These are phyloP conservation scores for Ustilago xerochloae DNA, from an alignment of 1,284 basidiomycete species.

Conservation along the genomic window DNA sequence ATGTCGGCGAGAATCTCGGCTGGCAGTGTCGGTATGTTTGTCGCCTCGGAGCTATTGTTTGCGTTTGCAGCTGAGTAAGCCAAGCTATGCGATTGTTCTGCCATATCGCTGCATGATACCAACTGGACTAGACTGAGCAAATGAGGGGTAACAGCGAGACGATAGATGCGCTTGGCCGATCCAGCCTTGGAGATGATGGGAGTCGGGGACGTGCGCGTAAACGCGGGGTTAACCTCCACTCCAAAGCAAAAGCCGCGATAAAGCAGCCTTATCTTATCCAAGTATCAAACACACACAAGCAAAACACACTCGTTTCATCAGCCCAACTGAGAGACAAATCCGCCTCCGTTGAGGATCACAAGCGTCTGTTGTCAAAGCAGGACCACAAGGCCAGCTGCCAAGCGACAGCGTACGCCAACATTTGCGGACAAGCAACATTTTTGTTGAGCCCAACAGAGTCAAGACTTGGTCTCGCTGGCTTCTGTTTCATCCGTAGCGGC, in stretches of 20 bases:
- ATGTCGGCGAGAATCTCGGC: constrained; percentile 40
- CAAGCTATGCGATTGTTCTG: background rate
- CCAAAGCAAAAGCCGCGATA: background rate
- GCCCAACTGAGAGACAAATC: no score
- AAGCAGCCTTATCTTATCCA: constrained; percentile 3
- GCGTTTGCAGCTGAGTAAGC: background rate
- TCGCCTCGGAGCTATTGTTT: background rate
- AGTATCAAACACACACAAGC: background rate
- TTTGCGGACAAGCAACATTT: no score
- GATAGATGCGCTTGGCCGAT: background rate
- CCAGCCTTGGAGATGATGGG: background rate
- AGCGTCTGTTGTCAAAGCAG: no score
- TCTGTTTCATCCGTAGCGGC: no score
- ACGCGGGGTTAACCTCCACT: constrained; percentile 4
- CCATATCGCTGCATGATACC: constrained; percentile 2
- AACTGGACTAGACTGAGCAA: background rate
- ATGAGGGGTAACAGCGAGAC: background rate
- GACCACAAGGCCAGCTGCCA: no score
- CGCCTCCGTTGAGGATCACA: no score
- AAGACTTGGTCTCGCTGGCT: no score
- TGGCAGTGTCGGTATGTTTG: constrained; percentile 6
- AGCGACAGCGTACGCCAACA: no score
- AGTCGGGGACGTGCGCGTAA: constrained; percentile 20
- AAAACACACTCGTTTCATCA: background rate
- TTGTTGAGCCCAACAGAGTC: no score